Evolutionary conservation across 148 eudicot species (phyloP).

Genomic region (Dysphania ambrosioides): DNA sequence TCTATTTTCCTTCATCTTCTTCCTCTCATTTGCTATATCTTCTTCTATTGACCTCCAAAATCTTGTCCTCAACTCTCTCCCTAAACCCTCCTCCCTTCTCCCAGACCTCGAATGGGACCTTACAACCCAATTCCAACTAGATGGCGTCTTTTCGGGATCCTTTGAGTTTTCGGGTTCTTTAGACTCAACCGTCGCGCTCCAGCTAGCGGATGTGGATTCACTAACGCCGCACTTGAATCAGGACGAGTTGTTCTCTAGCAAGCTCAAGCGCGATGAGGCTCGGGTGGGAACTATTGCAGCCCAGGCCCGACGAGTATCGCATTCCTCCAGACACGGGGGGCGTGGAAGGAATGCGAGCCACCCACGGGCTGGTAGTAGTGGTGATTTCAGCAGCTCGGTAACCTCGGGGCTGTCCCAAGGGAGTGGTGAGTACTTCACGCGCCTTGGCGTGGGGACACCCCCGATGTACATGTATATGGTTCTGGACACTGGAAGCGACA

Average conservation of each 20-base stretch:
- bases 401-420: constrained; percentile 80
- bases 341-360: constrained; percentile 11
- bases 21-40: constrained; percentile 20
- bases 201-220: constrained; percentile 56
- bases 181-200: constrained; percentile 28
- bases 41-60: constrained; percentile 36
- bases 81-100: constrained; percentile 25
- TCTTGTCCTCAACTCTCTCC: constrained; percentile 45
- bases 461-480: constrained; percentile 78
- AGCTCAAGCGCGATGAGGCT: constrained; percentile 56
- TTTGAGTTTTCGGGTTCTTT: background rate
- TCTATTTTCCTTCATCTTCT: constrained; percentile 21
- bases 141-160: background rate
- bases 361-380: background rate
- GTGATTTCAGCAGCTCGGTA: constrained; percentile 73
- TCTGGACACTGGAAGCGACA: constrained; percentile 89
- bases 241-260: constrained; percentile 45
- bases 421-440: constrained; percentile 97
- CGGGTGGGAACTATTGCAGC: constrained; percentile 37
- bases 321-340: background rate
- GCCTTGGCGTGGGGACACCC: constrained; percentile 84
- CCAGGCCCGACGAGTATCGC: constrained; percentile 14
- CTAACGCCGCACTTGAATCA: constrained; percentile 40
- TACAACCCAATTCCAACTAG: constrained; percentile 14
- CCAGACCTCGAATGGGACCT: background rate